A percentile compares a stretch with the other conserved stretches of the same genome.
phyloP scores from a whole-genome alignment of 2,329 filamentous ascomycete species.

The Tricladium varicosporioides region DNA sequence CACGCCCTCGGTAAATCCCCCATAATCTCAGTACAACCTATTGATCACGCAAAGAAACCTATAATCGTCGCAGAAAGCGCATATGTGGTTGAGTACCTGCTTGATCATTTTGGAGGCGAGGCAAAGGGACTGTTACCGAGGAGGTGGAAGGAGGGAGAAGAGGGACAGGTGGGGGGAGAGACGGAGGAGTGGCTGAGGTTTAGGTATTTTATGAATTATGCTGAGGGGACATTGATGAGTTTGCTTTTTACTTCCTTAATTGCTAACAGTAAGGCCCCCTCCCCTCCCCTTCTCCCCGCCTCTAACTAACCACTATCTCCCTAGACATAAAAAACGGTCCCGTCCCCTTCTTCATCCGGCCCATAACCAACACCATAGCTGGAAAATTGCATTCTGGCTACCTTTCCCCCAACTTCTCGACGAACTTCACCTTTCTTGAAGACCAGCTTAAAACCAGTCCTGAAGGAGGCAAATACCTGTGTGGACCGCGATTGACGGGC shows the following conservation, averaged over 20 bases:
- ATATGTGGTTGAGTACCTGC: slow-evolving; percentile 78
- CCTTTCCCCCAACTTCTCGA: slow-evolving; percentile 45
- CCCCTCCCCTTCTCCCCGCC: background rate
- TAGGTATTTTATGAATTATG: slow-evolving; percentile 76
- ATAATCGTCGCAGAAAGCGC: slow-evolving; percentile 77
- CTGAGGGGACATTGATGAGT: slow-evolving; percentile 80
- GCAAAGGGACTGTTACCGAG: slow-evolving; percentile 44
- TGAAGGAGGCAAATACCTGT: slow-evolving; percentile 48
- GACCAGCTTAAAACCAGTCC: slow-evolving; percentile 45
- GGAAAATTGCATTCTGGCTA: slow-evolving; percentile 42
- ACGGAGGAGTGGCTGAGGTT: slow-evolving; percentile 59
- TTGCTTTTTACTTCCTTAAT: slow-evolving; percentile 64
- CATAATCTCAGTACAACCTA: slow-evolving; percentile 62
- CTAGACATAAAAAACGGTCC: slow-evolving; percentile 52
- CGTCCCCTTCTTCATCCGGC: slow-evolving; percentile 68
- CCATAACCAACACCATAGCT: slow-evolving; percentile 56
- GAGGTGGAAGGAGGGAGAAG: slow-evolving; percentile 56
- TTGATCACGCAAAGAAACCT: slow-evolving; percentile 38
- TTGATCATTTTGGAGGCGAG: slow-evolving; percentile 53
- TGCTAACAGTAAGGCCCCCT: slow-evolving; percentile 44
- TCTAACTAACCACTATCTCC: background rate
- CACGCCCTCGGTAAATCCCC: slow-evolving; percentile 89
- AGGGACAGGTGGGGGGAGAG: slow-evolving; percentile 57
- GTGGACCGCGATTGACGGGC: slow-evolving; percentile 45
- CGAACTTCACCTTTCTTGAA: slow-evolving; percentile 50